Percentiles rank a stretch among this genome's conserved stretches.
These are phyloP conservation scores for Chenopodium formosanum DNA, from an alignment of 148 eudicot species.

Conservation along the genomic window DNA sequence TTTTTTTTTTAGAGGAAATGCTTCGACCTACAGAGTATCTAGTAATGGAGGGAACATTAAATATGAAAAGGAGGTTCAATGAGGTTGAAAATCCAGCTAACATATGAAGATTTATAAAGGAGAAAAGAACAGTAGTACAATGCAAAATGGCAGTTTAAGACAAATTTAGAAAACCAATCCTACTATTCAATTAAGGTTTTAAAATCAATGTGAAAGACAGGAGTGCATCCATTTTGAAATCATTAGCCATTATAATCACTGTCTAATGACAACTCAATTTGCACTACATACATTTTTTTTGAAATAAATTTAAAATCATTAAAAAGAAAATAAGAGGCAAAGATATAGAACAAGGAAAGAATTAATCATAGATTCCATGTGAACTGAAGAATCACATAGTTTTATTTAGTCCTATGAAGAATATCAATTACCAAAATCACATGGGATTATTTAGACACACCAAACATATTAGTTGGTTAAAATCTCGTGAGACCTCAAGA, in stretches of 20 bases:
- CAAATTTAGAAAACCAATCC: background rate
- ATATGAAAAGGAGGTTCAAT: background rate
- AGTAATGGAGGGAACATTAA: background rate
- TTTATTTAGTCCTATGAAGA: background rate
- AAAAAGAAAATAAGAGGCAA: background rate
- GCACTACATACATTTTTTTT: background rate
- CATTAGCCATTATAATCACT: conserved; percentile 18
- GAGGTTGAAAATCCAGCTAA: background rate
- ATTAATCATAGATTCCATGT: conserved; percentile 16
- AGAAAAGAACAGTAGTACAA: background rate
- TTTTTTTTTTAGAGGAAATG: too few relatives aligned
- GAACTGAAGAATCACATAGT: background rate
- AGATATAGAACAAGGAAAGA: background rate
- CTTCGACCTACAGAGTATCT: too few relatives aligned
- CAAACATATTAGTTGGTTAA: too few relatives aligned
- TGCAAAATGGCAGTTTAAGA: background rate
- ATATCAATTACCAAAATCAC: background rate
- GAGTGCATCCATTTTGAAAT: conserved; percentile 14
- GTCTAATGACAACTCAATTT: conserved; percentile 26
- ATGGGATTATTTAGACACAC: background rate
- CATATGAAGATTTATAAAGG: background rate
- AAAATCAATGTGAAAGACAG: background rate
- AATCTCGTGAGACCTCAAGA: background rate
- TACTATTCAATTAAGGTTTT: background rate
- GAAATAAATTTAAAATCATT: background rate